These are phyloP conservation scores for Pseudodiploospora longispora DNA, from an alignment of 2,329 filamentous ascomycete species.

Conservation along the genomic window DNA sequence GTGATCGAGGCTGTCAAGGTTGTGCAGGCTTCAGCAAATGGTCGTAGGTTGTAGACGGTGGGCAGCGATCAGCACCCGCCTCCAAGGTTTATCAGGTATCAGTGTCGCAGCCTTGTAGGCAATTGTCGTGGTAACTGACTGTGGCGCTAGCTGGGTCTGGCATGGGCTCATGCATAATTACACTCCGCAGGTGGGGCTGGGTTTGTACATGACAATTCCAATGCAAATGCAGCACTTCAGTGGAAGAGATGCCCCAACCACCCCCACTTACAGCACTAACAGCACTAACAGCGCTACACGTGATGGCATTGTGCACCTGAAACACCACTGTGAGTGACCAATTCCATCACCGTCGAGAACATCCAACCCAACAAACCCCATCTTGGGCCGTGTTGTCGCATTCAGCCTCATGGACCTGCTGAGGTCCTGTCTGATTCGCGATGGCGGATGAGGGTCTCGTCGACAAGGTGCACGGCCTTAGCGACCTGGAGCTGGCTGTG, in stretches of 20 bases:
- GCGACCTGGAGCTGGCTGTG: slow-evolving; percentile 80
- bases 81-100: slow-evolving; percentile 6
- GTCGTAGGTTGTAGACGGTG: slow-evolving; percentile 7
- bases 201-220: not conserved
- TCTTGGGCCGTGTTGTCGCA: not conserved
- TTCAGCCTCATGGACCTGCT: slow-evolving; percentile 18
- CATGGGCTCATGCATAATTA: slow-evolving; percentile 20
- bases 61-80: slow-evolving; percentile 2
- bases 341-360: no score
- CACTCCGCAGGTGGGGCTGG: slow-evolving; percentile 3
- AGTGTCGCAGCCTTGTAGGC: slow-evolving; percentile 22
- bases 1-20: not conserved
- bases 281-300: slow-evolving; percentile 1
- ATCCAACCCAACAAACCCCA: not conserved
- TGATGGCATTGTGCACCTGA: not conserved
- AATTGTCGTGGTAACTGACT: slow-evolving; percentile 15
- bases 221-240: no score
- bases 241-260: no score
- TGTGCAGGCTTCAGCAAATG: slow-evolving; percentile 7
- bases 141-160: slow-evolving; percentile 10
- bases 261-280: not conserved
- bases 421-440: slow-evolving; percentile 14
- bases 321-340: no score
- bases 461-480: slow-evolving; percentile 66
- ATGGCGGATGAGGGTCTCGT: slow-evolving; percentile 59